A percentile compares a stretch with the other conserved stretches of the same genome.
These are phyloP conservation scores for Ulota crispa DNA, from an alignment of 225 moss, liverwort and hornwort genomes.

Conservation along the genomic window DNA sequence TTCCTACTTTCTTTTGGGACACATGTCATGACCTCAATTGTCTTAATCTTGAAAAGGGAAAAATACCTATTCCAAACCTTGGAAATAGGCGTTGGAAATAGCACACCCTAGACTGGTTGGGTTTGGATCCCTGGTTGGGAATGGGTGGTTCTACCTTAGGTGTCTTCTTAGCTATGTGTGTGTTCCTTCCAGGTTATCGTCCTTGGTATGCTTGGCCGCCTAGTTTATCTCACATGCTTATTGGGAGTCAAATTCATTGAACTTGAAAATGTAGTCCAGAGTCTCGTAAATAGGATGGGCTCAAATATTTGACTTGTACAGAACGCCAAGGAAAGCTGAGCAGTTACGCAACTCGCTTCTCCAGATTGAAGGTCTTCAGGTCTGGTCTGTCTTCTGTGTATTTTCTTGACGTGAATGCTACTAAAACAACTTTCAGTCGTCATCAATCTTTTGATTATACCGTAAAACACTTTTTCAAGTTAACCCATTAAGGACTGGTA, in stretches of 20 bases:
- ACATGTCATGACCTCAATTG: no score
- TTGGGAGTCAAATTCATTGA: neutral
- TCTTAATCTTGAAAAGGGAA: no score
- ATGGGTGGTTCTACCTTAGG: no score
- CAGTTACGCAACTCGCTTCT: slow-evolving; percentile 60
- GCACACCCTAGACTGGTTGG: no score
- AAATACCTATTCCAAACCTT: no score
- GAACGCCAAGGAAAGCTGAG: slow-evolving; percentile 66
- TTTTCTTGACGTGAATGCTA: neutral
- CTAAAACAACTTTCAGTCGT: neutral
- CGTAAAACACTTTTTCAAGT: neutral
- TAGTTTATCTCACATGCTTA: neutral
- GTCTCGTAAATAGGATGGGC: slow-evolving; percentile 33
- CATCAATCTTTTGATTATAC: neutral
- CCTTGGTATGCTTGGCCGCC: neutral
- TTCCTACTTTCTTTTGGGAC: no score
- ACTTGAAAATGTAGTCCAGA: slow-evolving; percentile 24
- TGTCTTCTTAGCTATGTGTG: neutral
- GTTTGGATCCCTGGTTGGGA: no score
- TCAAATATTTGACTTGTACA: slow-evolving; percentile 51
- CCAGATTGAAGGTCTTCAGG: slow-evolving; percentile 64
- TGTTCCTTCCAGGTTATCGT: neutral
- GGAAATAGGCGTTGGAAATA: no score
- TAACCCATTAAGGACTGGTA: no score
- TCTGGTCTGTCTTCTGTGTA: slow-evolving; percentile 22